These are phyloP conservation scores for Lepidium aucheri DNA, from an alignment of 345 rosid species.

Conservation along the genomic window DNA sequence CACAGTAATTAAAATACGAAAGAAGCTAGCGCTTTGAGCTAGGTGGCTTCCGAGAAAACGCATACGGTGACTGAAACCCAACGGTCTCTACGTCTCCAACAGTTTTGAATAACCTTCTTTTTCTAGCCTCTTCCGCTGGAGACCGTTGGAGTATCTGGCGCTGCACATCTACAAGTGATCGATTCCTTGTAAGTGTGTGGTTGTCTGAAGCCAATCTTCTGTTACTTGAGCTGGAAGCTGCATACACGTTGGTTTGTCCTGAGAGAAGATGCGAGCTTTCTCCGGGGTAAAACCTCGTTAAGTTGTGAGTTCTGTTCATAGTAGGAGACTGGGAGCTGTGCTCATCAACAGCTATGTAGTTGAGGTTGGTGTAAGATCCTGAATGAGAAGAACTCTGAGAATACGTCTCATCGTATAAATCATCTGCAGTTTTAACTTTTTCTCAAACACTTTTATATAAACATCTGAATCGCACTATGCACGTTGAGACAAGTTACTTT, in stretches of 20 bases:
- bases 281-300: conserved; percentile 49
- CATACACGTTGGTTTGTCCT: conserved; percentile 31
- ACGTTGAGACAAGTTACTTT: not conserved
- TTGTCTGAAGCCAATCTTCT: conserved; percentile 20
- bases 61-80: conserved; percentile 58
- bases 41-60: conserved; percentile 27
- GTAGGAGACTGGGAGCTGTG: conserved; percentile 27
- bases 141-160: conserved; percentile 55
- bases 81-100: conserved; percentile 67
- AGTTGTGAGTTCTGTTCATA: conserved; percentile 24
- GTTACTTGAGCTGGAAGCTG: conserved; percentile 33
- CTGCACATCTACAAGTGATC: conserved; percentile 57
- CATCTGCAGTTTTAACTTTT: conserved; percentile 45
- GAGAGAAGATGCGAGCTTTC: conserved; percentile 26
- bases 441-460: not conserved
- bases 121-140: conserved; percentile 53
- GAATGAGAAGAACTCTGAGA: conserved; percentile 61
- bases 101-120: conserved; percentile 52
- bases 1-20: not conserved
- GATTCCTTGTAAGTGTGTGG: conserved; percentile 45
- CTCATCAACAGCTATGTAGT: conserved; percentile 42
- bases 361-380: conserved; percentile 49
- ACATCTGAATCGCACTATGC: conserved; percentile 11
- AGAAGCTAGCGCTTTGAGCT: conserved; percentile 25
- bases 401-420: conserved; percentile 48